Percentiles rank a stretch among this genome's conserved stretches.
phyloP scores from a whole-genome alignment of 1,284 basidiomycete species.

The Marasmius tenuissimus region DNA sequence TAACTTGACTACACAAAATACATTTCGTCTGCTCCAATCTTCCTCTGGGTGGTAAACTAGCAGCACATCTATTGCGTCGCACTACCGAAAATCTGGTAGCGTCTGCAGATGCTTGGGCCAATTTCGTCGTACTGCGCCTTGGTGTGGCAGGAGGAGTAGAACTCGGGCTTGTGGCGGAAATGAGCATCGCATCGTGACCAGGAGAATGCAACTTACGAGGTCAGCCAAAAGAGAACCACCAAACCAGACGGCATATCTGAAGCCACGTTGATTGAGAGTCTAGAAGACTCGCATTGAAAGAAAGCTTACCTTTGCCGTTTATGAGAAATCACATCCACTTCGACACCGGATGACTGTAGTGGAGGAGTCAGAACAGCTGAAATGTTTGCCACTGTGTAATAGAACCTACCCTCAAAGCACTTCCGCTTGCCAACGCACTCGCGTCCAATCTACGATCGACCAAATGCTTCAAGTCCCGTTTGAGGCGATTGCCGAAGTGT shows the following conservation, averaged over 20 bases:
- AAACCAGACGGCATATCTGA: constrained; percentile 95
- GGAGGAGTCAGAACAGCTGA: constrained; percentile 5
- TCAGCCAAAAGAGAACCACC: constrained; percentile 94
- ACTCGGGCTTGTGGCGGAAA: constrained; percentile 76
- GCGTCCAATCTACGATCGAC: constrained; percentile 90
- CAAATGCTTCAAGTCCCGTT: constrained; percentile 92
- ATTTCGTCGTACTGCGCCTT: constrained; percentile 98
- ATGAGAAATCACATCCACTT: constrained; percentile 98
- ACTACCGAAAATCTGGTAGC: constrained; percentile 94
- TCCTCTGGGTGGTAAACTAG: neutral
- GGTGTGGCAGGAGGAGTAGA: constrained; percentile 96
- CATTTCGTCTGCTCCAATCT: neutral
- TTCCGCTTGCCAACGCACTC: constrained; percentile 76
- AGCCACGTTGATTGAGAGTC: constrained; percentile 14
- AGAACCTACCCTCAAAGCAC: constrained; percentile 65
- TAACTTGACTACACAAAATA: neutral
- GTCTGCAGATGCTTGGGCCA: constrained; percentile 92
- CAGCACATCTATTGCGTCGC: constrained; percentile 45
- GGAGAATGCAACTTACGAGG: constrained; percentile 55
- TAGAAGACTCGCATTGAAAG: neutral
- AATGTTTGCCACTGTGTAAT: neutral
- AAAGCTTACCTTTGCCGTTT: constrained; percentile 83
- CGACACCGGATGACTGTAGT: constrained; percentile 86
- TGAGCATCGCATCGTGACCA: constrained; percentile 9
- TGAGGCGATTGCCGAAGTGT: constrained; percentile 94